Evolutionary conservation across 805 yeast genomes (phyloP), one percentile per base, ranked within the genome.

Genomic region (Starmera pachycereana): DNA sequence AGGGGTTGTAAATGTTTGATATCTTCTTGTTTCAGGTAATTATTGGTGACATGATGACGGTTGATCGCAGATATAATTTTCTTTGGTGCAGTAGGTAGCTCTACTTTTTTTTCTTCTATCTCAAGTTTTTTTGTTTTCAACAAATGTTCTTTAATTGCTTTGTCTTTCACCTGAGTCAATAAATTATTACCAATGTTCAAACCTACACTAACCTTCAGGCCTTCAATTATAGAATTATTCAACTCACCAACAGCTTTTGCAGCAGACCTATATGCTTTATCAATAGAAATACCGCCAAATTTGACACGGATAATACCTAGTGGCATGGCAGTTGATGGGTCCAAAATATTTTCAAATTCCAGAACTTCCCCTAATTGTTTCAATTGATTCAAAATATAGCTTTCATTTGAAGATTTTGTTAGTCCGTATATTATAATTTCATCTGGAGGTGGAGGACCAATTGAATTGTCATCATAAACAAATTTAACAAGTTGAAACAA

Each of bases 321-420:
- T 0, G 95, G 89, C 14, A 79, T 81, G 3, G 88, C 95, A 35
- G 84, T 78, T 18, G 68, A 65, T 1, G 90, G 85, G 52, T 88
- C 92, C 41, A 70, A 74, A 9, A 80, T 65, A 43, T 76, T 66
- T 43, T 74, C 72, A 37, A 81, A 61, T 32, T 74, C 76, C 25
- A 71, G 66, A 4, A 88, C 67, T 28, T 69, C 71, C 4, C 96
- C 96, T 58, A 66, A 81, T 19, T 70, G 60, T 33, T 69, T 69
- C 46, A 84, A 73, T 46, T 72, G 77, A 44, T 80, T 76, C 36
- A 63, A 66, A 3, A 72, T 41, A 13, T 65, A 53, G 4, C 44
- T 39, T 37, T 75, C 73, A 35, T 71, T 68, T n/a, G 73, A 66
- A 3, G 74, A 62, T 3, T 69, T 51, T 3, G 85, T 79, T 37